Evolutionary conservation across 2,329 filamentous ascomycete genomes (phyloP).

Genomic region (Diaporthe sp.): DNA sequence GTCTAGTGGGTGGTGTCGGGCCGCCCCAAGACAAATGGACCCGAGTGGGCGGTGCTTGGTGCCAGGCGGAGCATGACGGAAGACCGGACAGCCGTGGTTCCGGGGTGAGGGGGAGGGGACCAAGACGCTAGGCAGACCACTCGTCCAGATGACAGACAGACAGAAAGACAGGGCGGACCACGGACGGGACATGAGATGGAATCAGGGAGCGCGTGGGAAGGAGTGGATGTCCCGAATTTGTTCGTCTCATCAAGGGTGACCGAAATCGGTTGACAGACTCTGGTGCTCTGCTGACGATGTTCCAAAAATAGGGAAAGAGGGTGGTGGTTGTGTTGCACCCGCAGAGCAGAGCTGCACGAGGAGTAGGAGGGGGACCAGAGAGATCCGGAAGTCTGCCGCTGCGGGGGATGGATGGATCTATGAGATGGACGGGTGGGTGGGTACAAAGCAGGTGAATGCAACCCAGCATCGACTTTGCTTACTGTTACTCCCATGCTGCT

Average conservation of each 20-base stretch:
- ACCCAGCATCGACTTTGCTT: conserved; percentile 24
- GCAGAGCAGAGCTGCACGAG: neutral
- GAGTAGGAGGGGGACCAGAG: neutral
- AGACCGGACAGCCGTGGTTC: conserved; percentile 31
- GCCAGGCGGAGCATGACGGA: conserved; percentile 7
- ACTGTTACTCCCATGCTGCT: neutral
- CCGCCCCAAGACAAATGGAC: conserved; percentile 15
- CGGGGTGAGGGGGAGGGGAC: neutral
- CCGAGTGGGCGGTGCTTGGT: conserved; percentile 14
- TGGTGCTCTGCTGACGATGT: conserved; percentile 10
- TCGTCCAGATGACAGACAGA: neutral
- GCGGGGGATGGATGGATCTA: conserved; percentile 6
- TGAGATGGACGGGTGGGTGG: conserved; percentile 9
- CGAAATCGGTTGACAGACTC: neutral
- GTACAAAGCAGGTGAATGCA: neutral
- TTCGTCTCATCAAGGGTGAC: neutral
- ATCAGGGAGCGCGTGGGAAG: neutral
- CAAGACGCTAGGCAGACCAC: conserved; percentile 9
- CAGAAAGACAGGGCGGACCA: neutral
- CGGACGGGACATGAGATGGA: neutral
- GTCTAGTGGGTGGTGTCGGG: neutral
- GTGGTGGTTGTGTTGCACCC: conserved; percentile 18
- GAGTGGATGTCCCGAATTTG: neutral
- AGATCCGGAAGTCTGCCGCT: conserved; percentile 27
- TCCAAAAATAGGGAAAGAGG: conserved; percentile 10